Evolutionary conservation across 164 flowering plant genomes (phyloP).

Genomic region (Piper betle): DNA sequence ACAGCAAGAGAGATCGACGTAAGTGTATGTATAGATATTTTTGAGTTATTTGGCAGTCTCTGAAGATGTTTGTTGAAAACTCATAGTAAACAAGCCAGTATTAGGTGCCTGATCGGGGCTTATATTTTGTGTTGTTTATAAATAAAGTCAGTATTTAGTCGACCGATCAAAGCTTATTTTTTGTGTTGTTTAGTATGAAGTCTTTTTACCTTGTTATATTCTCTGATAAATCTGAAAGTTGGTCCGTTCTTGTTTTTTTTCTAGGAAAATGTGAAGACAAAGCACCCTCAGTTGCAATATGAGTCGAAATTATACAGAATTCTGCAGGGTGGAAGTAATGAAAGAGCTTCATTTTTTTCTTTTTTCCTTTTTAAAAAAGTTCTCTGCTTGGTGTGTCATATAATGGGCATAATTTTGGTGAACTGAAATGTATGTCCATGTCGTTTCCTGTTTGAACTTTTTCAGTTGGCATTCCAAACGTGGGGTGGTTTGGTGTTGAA

Average conservation of each 20-base stretch:
- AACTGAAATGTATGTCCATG: not conserved
- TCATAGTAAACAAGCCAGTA: too few species aligned
- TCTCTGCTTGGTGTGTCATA: not conserved
- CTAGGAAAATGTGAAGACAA: slow-evolving; percentile 88
- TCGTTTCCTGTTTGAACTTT: slow-evolving; percentile 1
- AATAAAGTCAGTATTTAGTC: too few species aligned
- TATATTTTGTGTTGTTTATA: too few species aligned
- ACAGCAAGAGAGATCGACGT: not conserved
- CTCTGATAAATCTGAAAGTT: not conserved
- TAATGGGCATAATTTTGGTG: not conserved
- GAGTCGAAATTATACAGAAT: slow-evolving; percentile 81
- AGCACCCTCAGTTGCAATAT: slow-evolving; percentile 80
- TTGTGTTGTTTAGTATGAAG: not conserved
- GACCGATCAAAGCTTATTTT: too few species aligned
- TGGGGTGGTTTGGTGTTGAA: slow-evolving; percentile 89
- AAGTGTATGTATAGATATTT: not conserved
- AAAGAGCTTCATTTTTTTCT: not conserved
- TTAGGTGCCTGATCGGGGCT: too few species aligned
- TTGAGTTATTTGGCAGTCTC: not conserved
- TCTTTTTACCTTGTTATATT: not conserved
- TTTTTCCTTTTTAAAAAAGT: not conserved
- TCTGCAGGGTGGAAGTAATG: slow-evolving; percentile 83
- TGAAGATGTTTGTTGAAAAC: not conserved
- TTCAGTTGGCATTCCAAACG: slow-evolving; percentile 86
- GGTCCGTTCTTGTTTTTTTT: not conserved